phyloP scores from a whole-genome alignment of 257 asterid species.

The Solanum neorickii region DNA sequence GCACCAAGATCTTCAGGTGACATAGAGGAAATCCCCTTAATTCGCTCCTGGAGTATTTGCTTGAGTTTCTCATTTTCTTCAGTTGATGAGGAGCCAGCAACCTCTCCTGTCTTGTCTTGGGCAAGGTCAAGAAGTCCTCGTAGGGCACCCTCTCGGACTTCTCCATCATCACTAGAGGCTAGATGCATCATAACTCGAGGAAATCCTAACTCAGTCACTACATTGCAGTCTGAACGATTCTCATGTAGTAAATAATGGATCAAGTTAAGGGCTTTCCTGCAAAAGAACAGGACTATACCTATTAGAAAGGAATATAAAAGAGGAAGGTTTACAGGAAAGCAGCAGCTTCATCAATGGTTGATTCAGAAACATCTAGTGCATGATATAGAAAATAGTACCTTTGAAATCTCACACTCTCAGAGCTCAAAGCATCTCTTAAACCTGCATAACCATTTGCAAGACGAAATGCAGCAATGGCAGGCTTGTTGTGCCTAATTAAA shows the following conservation, averaged over 20 bases:
- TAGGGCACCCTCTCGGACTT: constrained; percentile 81
- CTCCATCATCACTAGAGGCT: constrained; percentile 62
- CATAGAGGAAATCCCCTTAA: constrained; percentile 47
- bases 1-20: constrained; percentile 70
- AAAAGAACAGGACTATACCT: background rate
- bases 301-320: background rate
- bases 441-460: constrained; percentile 72
- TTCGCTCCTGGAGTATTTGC: constrained; percentile 53
- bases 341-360: background rate
- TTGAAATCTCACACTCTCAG: constrained; percentile 61
- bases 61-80: constrained; percentile 56
- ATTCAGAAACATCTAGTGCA: background rate
- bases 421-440: constrained; percentile 67
- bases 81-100: background rate
- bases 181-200: constrained; percentile 62
- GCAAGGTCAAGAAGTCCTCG: constrained; percentile 65
- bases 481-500: constrained; percentile 69
- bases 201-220: constrained; percentile 53
- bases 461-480: constrained; percentile 68
- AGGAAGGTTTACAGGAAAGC: background rate
- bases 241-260: constrained; percentile 48
- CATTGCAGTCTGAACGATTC: constrained; percentile 42
- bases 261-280: constrained; percentile 87
- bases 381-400: constrained; percentile 26
- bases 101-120: constrained; percentile 17